A percentile compares a stretch with the other conserved stretches of the same genome.
Conservation (phyloP, 805 yeast genomes). For the Candida nemodendra region DNA sequence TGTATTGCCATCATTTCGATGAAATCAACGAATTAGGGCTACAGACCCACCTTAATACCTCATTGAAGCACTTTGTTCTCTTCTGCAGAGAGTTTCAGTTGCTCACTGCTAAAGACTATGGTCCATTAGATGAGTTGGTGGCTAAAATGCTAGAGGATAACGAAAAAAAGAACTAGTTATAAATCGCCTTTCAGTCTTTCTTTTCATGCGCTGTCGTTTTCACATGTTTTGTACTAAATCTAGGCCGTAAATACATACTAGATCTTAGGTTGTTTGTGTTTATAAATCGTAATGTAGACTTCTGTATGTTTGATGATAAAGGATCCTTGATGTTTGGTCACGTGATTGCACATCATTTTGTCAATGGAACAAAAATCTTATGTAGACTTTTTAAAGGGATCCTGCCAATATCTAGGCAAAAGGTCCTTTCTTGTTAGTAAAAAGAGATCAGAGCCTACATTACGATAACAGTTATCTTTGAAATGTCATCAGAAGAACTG, state of each 20-base stretch:
- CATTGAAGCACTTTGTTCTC: conserved; percentile 88
- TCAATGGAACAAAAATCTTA: too few species aligned
- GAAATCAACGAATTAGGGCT: conserved; percentile 89
- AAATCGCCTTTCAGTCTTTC: not conserved
- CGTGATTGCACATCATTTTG: conserved; percentile 25
- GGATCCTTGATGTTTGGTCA: conserved; percentile 14
- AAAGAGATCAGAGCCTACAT: too few species aligned
- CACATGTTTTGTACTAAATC: not conserved
- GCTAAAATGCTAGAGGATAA: conserved; percentile 55
- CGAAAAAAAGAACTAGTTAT: conserved; percentile 4
- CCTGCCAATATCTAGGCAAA: too few species aligned
- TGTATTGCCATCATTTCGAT: conserved; percentile 96
- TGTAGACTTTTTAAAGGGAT: too few species aligned
- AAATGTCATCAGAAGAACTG: not conserved
- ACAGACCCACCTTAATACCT: conserved; percentile 90
- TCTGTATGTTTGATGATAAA: too few species aligned
- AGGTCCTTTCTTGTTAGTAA: too few species aligned
- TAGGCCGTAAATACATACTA: not conserved
- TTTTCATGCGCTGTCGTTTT: not conserved
- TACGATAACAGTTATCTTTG: too few species aligned
- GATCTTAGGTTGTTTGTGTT: not conserved
- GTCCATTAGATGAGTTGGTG: conserved; percentile 87
- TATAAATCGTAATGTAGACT: too few species aligned
- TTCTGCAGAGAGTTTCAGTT: conserved; percentile 83
- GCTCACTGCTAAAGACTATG: conserved; percentile 78